Evolutionary conservation across 1,284 basidiomycete genomes (phyloP), one percentile per base, ranked within the genome.

Genomic region (Leccinum huronense): DNA sequence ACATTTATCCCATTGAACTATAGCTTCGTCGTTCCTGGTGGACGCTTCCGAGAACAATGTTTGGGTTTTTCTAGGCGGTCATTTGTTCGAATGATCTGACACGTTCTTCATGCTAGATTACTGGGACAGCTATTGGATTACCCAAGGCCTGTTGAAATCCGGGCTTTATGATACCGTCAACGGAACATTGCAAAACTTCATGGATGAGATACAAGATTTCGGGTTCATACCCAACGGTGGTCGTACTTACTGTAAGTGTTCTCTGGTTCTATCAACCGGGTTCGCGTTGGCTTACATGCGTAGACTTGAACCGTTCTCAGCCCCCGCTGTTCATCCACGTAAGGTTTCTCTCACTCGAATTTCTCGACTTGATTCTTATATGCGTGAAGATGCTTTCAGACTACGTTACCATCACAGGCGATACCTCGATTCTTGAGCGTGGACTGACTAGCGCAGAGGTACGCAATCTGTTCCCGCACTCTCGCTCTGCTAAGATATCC

Each of bases 171-270:
- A 82, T 65, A 83, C 93, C 59, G 91, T 85, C 62, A 92, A 91
- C 69, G 86, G 81, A 13, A 90, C 94, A 0, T 79, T 96, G 34
- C 86, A 91, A 69, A 96, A 97, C 79, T 95, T 97, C 72, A 95
- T 97, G 93, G 94, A 97, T 72, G 87, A 95, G 73, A 80, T 97
- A 59, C 86, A 91, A 42, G 76, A 76, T 48, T 83, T 87, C 67
- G 95, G 95, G 0, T 98, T 97, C 78, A 89, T 98, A 68, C 95
- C 95, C 2, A 98, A 97, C 72, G 95, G 95, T 13, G 94, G 94
- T 14, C 83, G 92, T 3, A 88, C 88, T 58, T 93, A 93, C 69
- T 92, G 89, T 88, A 70, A 67, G 83, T 69, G 7, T 27, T 36
- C n/a, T 57, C 14, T n/a, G 36, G 53, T 69, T 69, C 51, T 74